phyloP scores from a whole-genome alignment of 768 basidiomycete species.

The Suillus plorans region DNA sequence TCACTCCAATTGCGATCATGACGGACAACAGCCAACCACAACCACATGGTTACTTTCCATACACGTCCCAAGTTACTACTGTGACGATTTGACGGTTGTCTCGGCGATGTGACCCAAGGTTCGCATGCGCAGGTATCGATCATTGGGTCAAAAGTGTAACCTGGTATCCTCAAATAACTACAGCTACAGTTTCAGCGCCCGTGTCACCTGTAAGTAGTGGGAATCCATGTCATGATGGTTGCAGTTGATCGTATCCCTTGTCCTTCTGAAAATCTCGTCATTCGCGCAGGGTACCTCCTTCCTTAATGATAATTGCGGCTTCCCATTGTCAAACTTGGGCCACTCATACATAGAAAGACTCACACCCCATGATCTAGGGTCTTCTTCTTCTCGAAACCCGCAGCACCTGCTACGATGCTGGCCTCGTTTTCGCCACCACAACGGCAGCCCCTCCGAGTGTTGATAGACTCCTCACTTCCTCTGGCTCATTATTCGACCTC shows the following conservation, averaged over 20 bases:
- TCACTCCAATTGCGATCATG: not conserved
- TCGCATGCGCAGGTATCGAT: not conserved
- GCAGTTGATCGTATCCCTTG: constrained; percentile 13
- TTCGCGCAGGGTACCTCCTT: constrained; percentile 35
- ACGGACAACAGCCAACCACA: not conserved
- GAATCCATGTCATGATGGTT: constrained; percentile 11
- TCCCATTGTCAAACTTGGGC: not conserved
- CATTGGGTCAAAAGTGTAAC: not conserved
- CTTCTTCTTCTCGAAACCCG: not conserved
- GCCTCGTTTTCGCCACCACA: constrained; percentile 1
- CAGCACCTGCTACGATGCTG: constrained; percentile 8
- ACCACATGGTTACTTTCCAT: not conserved
- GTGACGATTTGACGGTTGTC: not conserved
- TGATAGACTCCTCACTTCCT: constrained; percentile 36
- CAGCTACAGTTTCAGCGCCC: not conserved
- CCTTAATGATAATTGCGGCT: not conserved
- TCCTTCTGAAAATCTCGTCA: not conserved
- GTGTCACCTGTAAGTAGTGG: constrained; percentile 3
- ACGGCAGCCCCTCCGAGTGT: constrained; percentile 26
- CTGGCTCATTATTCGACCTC: constrained; percentile 36
- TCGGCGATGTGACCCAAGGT: not conserved
- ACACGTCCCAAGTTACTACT: not conserved
- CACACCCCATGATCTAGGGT: not conserved
- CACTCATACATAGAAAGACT: not conserved
- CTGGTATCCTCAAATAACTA: not conserved